Conservation (phyloP, 2,329 filamentous ascomycete species). For the Boeremia exigua region DNA sequence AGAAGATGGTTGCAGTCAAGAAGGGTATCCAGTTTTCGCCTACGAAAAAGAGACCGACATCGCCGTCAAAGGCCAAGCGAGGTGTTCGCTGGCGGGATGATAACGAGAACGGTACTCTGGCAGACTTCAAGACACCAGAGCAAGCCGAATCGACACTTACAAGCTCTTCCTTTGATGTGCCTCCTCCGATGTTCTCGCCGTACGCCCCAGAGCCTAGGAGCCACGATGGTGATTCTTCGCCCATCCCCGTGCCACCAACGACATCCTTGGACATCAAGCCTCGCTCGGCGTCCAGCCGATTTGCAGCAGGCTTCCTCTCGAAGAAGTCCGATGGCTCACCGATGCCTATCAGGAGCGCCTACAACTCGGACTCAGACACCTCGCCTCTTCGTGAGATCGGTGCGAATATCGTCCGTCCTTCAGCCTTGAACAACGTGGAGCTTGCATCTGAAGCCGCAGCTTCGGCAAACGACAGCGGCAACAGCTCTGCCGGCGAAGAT, state of each 20-base stretch:
- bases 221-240: slow-evolving; percentile 58
- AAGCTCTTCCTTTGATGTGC: slow-evolving; percentile 58
- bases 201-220: slow-evolving; percentile 29
- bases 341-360: slow-evolving; percentile 61
- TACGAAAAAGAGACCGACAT: slow-evolving; percentile 70
- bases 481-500: slow-evolving; percentile 54
- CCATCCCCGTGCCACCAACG: slow-evolving; percentile 62
- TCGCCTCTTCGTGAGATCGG: slow-evolving; percentile 55
- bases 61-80: slow-evolving; percentile 68
- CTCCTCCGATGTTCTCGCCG: slow-evolving; percentile 60
- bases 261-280: slow-evolving; percentile 66
- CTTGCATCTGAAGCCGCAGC: slow-evolving; percentile 32
- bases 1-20: slow-evolving; percentile 66
- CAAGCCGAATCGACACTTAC: slow-evolving; percentile 67
- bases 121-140: slow-evolving; percentile 90
- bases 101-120: slow-evolving; percentile 81
- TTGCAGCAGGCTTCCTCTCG: slow-evolving; percentile 86
- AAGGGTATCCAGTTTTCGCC: slow-evolving; percentile 84
- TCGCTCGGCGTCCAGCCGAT: slow-evolving; percentile 65
- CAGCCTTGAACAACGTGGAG: slow-evolving; percentile 63
- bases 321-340: slow-evolving; percentile 70
- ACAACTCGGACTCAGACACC: slow-evolving; percentile 64
- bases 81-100: slow-evolving; percentile 93
- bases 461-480: slow-evolving; percentile 40
- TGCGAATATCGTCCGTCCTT: slow-evolving; percentile 52